Evolutionary conservation across 176 grass and related monocot species (phyloP).

Genomic region (Otatea glauca): DNA sequence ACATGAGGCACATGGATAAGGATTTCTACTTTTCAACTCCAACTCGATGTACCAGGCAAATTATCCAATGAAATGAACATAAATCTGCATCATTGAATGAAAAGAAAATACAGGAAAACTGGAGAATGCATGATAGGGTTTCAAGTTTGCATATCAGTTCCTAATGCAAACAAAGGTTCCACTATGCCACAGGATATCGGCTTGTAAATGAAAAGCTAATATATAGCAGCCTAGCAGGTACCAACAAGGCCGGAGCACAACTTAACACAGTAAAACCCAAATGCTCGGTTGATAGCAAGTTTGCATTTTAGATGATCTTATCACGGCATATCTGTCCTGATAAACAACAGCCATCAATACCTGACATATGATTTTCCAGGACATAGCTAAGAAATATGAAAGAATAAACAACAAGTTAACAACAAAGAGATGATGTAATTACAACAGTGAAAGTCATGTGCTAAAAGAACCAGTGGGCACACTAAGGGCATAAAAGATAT

Average conservation of each 20-base stretch:
- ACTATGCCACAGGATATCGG: neutral
- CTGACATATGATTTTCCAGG: neutral
- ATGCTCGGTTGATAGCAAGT: neutral
- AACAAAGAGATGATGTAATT: neutral
- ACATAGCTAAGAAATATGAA: neutral
- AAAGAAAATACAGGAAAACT: neutral
- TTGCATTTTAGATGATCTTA: neutral
- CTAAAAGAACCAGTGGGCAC: neutral
- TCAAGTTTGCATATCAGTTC: neutral
- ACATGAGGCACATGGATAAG: neutral
- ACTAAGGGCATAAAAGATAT: neutral
- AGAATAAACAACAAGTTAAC: neutral
- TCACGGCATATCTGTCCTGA: neutral
- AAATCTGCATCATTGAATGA: neutral
- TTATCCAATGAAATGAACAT: neutral
- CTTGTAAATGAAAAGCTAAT: neutral
- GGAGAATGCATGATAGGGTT: neutral
- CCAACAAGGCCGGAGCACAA: neutral
- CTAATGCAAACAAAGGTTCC: neutral
- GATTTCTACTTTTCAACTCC: neutral
- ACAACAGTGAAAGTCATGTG: neutral
- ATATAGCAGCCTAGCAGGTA: neutral
- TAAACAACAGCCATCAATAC: neutral
- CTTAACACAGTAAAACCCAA: slow-evolving; percentile 10
- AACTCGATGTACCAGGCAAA: neutral